Percentiles rank a stretch among this genome's conserved stretches.
phyloP scores from a whole-genome alignment of 306 rosid genomes.

The Luffa acutangula region DNA sequence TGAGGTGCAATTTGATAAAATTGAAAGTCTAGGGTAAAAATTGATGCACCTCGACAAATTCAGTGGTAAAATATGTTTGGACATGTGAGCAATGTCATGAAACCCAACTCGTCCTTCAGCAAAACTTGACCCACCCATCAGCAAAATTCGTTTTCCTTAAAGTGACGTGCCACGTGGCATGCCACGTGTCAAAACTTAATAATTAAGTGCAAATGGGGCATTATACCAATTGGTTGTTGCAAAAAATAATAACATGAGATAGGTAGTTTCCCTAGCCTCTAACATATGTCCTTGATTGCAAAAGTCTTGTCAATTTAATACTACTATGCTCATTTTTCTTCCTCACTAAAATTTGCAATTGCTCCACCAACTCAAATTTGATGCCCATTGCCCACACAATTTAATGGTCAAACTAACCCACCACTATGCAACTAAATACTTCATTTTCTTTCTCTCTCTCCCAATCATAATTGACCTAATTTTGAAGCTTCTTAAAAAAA shows the following conservation, averaged over 20 bases:
- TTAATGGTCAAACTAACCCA: constrained; percentile 5
- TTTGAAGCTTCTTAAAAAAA: not conserved
- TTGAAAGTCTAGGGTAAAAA: no score
- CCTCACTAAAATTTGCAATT: not conserved
- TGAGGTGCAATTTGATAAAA: no score
- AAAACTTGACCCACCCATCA: not conserved
- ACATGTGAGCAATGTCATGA: not conserved
- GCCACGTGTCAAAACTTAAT: not conserved
- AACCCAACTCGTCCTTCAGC: not conserved
- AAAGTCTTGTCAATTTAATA: not conserved
- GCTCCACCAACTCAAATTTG: not conserved
- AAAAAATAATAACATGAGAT: not conserved
- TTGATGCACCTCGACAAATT: no score
- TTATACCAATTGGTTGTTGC: not conserved
- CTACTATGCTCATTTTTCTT: not conserved
- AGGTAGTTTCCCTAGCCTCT: not conserved
- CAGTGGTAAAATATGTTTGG: no score
- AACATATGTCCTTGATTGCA: not conserved
- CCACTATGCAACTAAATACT: not conserved
- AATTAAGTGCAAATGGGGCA: not conserved
- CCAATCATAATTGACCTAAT: not conserved
- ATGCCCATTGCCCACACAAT: not conserved
- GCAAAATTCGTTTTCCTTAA: not conserved
- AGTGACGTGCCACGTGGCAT: not conserved
- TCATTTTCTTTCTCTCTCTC: not conserved